A percentile compares a stretch with the other conserved stretches of the same genome.
phyloP scores from a whole-genome alignment of 352 stramenopile genomes.

The Globisporangium canariense region DNA sequence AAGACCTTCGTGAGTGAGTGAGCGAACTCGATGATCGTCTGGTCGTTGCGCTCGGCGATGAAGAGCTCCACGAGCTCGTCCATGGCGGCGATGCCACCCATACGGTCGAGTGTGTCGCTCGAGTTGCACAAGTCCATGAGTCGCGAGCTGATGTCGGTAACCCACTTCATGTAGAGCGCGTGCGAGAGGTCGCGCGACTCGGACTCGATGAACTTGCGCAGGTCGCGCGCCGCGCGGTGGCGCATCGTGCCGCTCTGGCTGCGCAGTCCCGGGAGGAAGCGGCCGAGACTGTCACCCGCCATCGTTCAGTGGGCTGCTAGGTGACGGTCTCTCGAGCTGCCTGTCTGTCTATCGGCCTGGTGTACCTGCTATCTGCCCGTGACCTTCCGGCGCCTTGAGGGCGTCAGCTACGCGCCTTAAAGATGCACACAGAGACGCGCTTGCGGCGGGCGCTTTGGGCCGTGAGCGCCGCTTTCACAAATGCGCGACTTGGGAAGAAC shows the following conservation, averaged over 20 bases:
- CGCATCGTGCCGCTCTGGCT: conserved; percentile 61
- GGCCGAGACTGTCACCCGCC: conserved; percentile 50
- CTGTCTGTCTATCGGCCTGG: background rate
- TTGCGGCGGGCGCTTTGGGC: too few species aligned
- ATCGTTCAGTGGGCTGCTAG: conserved; percentile 2
- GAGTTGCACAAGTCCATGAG: conserved; percentile 86
- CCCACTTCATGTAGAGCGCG: conserved; percentile 84
- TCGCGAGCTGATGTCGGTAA: conserved; percentile 75
- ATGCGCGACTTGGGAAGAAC: too few species aligned
- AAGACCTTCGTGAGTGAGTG: conserved; percentile 86
- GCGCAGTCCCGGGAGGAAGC: conserved; percentile 74
- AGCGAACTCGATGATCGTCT: conserved; percentile 88
- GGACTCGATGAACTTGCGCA: conserved; percentile 83
- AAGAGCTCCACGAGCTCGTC: conserved; percentile 88
- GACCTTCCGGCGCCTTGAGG: too few species aligned
- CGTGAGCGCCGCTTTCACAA: too few species aligned
- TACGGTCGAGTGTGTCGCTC: conserved; percentile 70
- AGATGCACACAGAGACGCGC: background rate
- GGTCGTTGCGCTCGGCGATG: conserved; percentile 86
- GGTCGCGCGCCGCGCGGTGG: conserved; percentile 61
- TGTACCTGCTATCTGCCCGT: background rate
- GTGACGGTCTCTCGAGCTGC: too few species aligned
- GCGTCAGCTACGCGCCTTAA: background rate
- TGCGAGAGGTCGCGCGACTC: conserved; percentile 84
- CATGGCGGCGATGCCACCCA: conserved; percentile 86